phyloP scores from a whole-genome alignment of 257 asterid genomes.

The Solanum virginianum region DNA sequence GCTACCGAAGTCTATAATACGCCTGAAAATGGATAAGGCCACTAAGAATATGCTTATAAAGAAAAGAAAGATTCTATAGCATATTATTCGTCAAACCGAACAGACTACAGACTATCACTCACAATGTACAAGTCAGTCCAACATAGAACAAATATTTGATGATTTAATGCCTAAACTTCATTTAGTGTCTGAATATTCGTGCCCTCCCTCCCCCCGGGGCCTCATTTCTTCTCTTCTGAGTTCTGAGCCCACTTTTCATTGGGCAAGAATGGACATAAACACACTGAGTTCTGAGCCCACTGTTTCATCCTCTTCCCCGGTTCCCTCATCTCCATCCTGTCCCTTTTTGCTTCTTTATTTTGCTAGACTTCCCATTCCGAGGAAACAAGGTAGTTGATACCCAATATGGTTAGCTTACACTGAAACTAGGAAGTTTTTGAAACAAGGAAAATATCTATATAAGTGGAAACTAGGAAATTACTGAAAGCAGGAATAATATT shows the following conservation, averaged over 20 bases:
- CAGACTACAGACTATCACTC: neutral
- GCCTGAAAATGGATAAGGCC: constrained; percentile 39
- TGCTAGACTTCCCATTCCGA: neutral
- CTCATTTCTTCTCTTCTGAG: neutral
- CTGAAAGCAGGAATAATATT: neutral
- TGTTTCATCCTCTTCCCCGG: neutral
- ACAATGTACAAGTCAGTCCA: neutral
- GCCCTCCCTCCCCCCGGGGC: neutral
- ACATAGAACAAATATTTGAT: neutral
- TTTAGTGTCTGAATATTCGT: neutral
- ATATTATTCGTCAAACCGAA: neutral
- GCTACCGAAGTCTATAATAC: constrained; percentile 95
- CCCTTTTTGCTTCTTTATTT: neutral
- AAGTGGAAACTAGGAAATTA: neutral
- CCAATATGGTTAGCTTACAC: neutral
- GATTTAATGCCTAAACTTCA: neutral
- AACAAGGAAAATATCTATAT: neutral
- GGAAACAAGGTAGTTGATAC: neutral
- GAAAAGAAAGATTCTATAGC: neutral
- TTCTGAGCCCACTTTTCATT: neutral
- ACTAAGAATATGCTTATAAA: neutral
- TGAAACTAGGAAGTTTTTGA: neutral
- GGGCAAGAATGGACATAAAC: no score
- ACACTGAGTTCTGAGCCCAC: neutral
- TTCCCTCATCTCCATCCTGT: neutral